Evolutionary conservation across 1,139 yeast genomes (phyloP), one percentile per base, ranked within the genome.

Genomic region (Lodderomyces pseudojiufengensis): DNA sequence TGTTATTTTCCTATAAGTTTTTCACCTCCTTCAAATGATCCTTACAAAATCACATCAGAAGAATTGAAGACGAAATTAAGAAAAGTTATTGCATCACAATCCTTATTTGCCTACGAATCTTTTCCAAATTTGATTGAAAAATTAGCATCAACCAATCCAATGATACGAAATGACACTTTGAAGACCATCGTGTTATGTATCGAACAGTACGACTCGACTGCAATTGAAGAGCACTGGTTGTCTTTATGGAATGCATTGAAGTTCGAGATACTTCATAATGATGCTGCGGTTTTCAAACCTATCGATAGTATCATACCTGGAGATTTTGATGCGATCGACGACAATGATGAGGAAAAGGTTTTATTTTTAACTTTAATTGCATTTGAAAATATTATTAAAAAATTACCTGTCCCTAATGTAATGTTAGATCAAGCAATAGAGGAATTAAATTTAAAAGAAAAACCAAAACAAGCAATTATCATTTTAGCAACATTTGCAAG

Each of bases 1-100:
- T 92, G 98, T 57, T 94, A 94, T 61, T 94, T 90, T 61, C 99
- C 99, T 4, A 90, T 94, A 36, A 84, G 97, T 1, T 94, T 94
- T 61, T 82, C 80, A 42, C 97, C 98, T 2, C 96, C 97, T 1
- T 79, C 84, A 40, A 82, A 85, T 53, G 96, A 90, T 56, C 95
- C 96, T 0, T 87, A 88, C 55, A 79, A 81, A 42, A 85, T 88
- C 43, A 78, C 95, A 0, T 76, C 88, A 2, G 74, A 70, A 1
- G 84, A 87, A 37, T 69, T 92, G 46, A 87, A 86, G 51, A 32
- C 50, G 7, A 70, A 76, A 8, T 64, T 92, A 38, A 68, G 78
- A 37, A 44, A 45, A 26, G 84, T 86, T 6, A 71, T 92, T 30
- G 70, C 88, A 0, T 72, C 86, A 2, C 84, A 80, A 36, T 63